phyloP scores from a whole-genome alignment of 2,329 filamentous ascomycete species.

The Epichloe festucae region DNA sequence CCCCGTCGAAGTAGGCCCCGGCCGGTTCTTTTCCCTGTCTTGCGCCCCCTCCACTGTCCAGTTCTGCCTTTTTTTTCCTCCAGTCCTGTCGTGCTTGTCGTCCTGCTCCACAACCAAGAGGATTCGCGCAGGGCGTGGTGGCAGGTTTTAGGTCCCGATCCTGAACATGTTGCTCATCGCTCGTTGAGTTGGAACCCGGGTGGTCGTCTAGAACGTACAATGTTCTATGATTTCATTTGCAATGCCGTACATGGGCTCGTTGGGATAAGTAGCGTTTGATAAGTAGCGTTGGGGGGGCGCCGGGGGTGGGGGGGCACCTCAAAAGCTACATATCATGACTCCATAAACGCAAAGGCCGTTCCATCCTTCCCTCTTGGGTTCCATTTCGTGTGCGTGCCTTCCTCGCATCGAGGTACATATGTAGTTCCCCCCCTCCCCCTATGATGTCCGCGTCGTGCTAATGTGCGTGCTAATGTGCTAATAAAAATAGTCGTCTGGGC shows the following conservation, averaged over 20 bases:
- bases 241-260: not conserved
- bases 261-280: no score
- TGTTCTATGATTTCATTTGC: not conserved
- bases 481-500: not conserved
- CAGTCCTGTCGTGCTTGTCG: not conserved
- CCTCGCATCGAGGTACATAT: not conserved
- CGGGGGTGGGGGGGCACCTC: not conserved
- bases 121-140: not conserved
- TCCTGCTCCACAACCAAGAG: not conserved
- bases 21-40: not conserved
- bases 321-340: not conserved
- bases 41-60: not conserved
- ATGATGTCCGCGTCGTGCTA: not conserved
- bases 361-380: not conserved
- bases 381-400: not conserved
- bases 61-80: not conserved
- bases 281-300: no score
- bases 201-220: not conserved
- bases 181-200: not conserved
- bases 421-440: not conserved
- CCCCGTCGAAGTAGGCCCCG: not conserved
- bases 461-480: not conserved
- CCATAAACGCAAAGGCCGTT: conserved; percentile 1
- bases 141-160: not conserved
- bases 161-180: not conserved